Conservation (phyloP, 495 filamentous ascomycete species). For the Podospora pseudoanserina region DNA sequence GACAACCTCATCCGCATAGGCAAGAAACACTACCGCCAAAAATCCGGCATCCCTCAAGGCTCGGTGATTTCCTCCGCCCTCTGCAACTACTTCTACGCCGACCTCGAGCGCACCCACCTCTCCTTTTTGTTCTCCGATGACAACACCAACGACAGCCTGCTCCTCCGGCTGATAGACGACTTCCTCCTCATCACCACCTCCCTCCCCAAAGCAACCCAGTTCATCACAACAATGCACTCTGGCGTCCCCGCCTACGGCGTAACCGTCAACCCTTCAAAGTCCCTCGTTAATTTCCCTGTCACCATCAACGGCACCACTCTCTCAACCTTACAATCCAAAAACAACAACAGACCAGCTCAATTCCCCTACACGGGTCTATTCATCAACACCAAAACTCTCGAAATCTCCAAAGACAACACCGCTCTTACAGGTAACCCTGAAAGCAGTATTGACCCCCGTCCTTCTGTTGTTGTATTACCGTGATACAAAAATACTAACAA, state of each 20-base stretch:
- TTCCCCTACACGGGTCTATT: conserved; percentile 88
- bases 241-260: conserved; percentile 80
- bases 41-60: conserved; percentile 86
- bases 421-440: conserved; percentile 15
- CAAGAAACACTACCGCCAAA: conserved; percentile 85
- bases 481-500: conserved; percentile 5
- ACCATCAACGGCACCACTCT: conserved; percentile 54
- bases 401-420: conserved; percentile 45
- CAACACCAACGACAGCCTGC: conserved; percentile 48
- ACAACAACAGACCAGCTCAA: conserved; percentile 2
- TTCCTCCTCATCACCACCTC: conserved; percentile 83
- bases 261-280: conserved; percentile 70
- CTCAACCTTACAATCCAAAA: conserved; percentile 41
- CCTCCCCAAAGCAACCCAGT: conserved; percentile 57
- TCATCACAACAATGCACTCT: conserved; percentile 72
- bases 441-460: background rate
- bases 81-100: conserved; percentile 92
- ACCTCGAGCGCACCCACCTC: conserved; percentile 68
- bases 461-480: background rate
- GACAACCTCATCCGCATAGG: conserved; percentile 85
- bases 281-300: conserved; percentile 80
- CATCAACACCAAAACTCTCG: conserved; percentile 73
- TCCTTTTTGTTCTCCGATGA: conserved; percentile 51
- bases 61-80: conserved; percentile 80
- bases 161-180: conserved; percentile 85